Percentiles rank a stretch among this genome's conserved stretches.
Evolutionary conservation across 208 protist species (phyloP).

Genomic region (Acanthamoeba sp.): DNA sequence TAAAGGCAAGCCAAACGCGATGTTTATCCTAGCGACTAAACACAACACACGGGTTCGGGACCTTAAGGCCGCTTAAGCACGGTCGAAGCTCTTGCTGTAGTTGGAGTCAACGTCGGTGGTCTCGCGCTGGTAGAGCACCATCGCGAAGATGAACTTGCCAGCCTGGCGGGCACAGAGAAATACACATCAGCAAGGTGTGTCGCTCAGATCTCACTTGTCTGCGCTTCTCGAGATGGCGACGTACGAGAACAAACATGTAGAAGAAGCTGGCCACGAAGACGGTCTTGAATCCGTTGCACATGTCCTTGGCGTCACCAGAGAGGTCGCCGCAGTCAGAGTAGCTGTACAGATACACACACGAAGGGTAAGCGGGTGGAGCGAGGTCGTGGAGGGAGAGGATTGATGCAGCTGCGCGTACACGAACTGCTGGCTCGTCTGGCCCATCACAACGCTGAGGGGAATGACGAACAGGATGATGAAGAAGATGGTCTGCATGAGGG

Average conservation of each 20-base stretch:
- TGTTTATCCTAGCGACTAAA: too few species aligned
- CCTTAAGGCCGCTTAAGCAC: slow-evolving; percentile 26
- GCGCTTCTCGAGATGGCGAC: background rate
- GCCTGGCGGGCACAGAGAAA: background rate
- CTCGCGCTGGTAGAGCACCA: slow-evolving; percentile 30
- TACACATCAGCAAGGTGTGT: background rate
- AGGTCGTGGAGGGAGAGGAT: background rate
- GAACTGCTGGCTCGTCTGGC: background rate
- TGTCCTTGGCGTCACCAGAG: background rate
- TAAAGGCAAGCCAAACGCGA: too few species aligned
- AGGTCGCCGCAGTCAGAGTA: slow-evolving; percentile 5
- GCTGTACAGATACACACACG: background rate
- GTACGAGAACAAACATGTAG: slow-evolving; percentile 51
- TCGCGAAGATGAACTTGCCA: slow-evolving; percentile 37
- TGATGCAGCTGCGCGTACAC: background rate
- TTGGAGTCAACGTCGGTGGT: background rate
- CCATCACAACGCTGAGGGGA: slow-evolving; percentile 50
- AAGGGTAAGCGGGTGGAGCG: background rate
- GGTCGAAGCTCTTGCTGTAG: slow-evolving; percentile 58
- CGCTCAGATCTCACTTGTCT: background rate
- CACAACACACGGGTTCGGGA: too few species aligned
- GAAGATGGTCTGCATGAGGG: background rate
- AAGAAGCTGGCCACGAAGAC: slow-evolving; percentile 27
- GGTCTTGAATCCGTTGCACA: slow-evolving; percentile 20
- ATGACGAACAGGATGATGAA: slow-evolving; percentile 42